Evolutionary conservation across 768 basidiomycete species (phyloP), one percentile per base, ranked within the genome.

Genomic region (Gymnopilus junonius): DNA sequence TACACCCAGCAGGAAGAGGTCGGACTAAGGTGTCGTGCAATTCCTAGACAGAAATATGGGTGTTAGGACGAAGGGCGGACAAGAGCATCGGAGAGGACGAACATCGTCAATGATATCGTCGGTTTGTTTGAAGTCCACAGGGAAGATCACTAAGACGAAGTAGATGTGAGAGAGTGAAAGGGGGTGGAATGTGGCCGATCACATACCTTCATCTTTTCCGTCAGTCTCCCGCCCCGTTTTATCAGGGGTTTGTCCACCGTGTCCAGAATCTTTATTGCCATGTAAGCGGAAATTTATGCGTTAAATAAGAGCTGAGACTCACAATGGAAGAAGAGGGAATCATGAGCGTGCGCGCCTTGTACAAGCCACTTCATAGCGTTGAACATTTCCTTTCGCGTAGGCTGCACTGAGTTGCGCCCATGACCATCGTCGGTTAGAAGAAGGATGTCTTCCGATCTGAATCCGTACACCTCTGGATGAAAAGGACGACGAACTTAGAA

Each of bases 191-290:
- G 50, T 31, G 15, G 11, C 40, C 46, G 21, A 23, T 21, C 2
- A 59, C 73, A 25, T 61, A 88, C 88, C 85, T 80, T 95, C 93
- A 64, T 95, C 93, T 63, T 80, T 85, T 3, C 94, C 95, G 70
- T 93, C 91, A 0, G 79, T 76, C 74, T 96, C 90, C 65, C 92
- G 89, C 1, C 92, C 93, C 62, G 91, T 82, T 0, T 75, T 66
- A 75, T 97, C 95, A 50, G 83, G 82, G 2, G 89, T 87, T 71
- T 96, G 95, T 7, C 95, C 97, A 21, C 97, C 97, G 68, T 98
- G 96, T 1, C 96, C 97, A 1, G 95, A 97, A 77, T 94, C 91
- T 92, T 42, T 4, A n/a, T 7, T n/a, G 17, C 31, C 17, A 58
- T 8, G 35, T 17, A 27, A 27, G 25, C n/a, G 25, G 17, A 43